Base-by-base conservation (phyloP, 495 filamentous ascomycete species). In the Aspergillus diversus region DNA sequence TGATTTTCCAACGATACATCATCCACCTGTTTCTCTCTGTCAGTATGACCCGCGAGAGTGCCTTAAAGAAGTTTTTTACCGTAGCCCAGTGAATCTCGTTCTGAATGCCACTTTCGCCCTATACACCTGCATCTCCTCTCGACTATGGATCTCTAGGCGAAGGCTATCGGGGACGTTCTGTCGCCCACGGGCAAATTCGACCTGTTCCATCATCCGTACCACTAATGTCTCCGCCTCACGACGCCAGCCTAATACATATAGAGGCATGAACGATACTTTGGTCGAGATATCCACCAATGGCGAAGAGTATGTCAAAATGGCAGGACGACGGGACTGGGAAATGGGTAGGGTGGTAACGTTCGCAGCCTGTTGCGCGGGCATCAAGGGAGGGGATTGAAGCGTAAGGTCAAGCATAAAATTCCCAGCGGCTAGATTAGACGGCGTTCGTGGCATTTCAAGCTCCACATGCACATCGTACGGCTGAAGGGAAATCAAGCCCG, bases 361-460 rank as follows among this genome's bases (percentile, higher is more conserved):
- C 17, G 70, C 55, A 5, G 65, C 67, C 5, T 66, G 60, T 3
- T 67, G 57, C 15, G 75, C 52, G 12, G 71, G 66, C 34, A 72
- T 67, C 5, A 72, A 71, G 13, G 71, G 66, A 43, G 73, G 72
- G 2, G 81, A 77, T 37, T 87, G 77, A 12, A 94, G 80, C 15
- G 84, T 77, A n/a, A 97, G 77, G 55, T 92, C 87, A 13, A 97
- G 77, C 93, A 98, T 98, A 82, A 98, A 98, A 76, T 97, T 97
- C 21, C 94, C 95, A 7, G 73, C 74, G 11, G 71, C 79, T 77
- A 83, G 68, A 56, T 86, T 86, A 1, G 71, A 69, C 7, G 80
- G 82, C 0, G 80, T 84, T 11, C 79, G 87, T 12, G 91, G 92
- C 1, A 95, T 80, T 75, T 87, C 91, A 33, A 95, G 80, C 74